phyloP scores from a whole-genome alignment of 192 early-diverging fungal genomes.

The Rhizophlyctis rosea region DNA sequence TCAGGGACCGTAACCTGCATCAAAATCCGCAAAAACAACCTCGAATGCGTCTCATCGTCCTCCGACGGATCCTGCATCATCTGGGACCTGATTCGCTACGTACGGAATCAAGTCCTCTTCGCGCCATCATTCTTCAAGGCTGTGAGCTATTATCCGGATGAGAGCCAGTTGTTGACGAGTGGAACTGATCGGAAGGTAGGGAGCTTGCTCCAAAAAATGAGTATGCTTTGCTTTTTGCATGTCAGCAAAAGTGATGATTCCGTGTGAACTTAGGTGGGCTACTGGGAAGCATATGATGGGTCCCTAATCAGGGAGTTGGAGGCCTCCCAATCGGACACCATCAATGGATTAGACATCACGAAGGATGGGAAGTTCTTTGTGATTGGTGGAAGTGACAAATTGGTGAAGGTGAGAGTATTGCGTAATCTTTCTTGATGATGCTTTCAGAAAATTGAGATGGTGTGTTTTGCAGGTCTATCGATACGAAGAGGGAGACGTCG shows the following conservation, averaged over 20 bases:
- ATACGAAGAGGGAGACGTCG: constrained; percentile 58
- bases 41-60: constrained; percentile 54
- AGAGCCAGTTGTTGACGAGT: constrained; percentile 52
- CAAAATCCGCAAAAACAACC: constrained; percentile 56
- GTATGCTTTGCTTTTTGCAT: constrained; percentile 7
- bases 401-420: constrained; percentile 52
- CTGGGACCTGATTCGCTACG: constrained; percentile 58
- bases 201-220: neutral
- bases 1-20: constrained; percentile 57
- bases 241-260: neutral
- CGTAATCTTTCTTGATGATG: constrained; percentile 24
- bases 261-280: constrained; percentile 38
- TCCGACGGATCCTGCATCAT: constrained; percentile 58
- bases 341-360: constrained; percentile 59
- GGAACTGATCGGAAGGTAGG: constrained; percentile 59
- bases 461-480: constrained; percentile 49
- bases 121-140: constrained; percentile 60
- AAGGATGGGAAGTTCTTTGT: constrained; percentile 52
- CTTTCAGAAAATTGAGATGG: too few relatives aligned
- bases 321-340: constrained; percentile 55
- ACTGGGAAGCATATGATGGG: constrained; percentile 63
- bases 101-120: constrained; percentile 62
- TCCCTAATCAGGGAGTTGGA: constrained; percentile 58
- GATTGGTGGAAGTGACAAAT: constrained; percentile 57
- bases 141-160: constrained; percentile 56